These are phyloP conservation scores for Mrakia blollopis DNA, from an alignment of 768 basidiomycete species.

Conservation along the genomic window DNA sequence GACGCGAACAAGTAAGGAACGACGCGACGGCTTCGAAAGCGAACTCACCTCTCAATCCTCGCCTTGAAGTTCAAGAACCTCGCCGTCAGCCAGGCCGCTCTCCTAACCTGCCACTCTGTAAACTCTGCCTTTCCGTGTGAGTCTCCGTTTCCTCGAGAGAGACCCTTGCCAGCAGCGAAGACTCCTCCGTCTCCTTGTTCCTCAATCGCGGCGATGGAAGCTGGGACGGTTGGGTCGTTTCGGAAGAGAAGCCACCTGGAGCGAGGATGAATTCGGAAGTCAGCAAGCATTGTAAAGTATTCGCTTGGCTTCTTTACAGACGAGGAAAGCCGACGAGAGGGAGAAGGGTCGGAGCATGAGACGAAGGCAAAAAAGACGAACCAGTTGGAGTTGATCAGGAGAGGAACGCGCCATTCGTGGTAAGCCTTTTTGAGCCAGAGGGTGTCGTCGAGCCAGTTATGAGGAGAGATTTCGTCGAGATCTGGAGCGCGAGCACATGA, in stretches of 20 bases:
- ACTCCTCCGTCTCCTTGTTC: constrained; percentile 31
- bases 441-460: constrained; percentile 92
- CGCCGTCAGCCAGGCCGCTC: constrained; percentile 74
- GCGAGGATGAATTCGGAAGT: neutral
- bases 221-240: constrained; percentile 65
- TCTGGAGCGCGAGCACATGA: constrained; percentile 50
- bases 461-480: constrained; percentile 72
- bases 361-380: neutral
- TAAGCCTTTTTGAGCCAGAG: constrained; percentile 87
- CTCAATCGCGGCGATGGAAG: constrained; percentile 32
- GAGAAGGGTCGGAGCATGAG: too few species aligned
- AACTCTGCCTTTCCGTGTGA: constrained; percentile 42
- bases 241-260: constrained; percentile 68
- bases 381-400: constrained; percentile 91
- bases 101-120: constrained; percentile 76
- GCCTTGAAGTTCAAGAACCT: constrained; percentile 67
- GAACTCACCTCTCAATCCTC: constrained; percentile 57
- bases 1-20: neutral
- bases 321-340: too few species aligned
- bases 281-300: too few species aligned
- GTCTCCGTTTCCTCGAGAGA: neutral
- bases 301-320: too few species aligned
- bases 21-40: neutral
- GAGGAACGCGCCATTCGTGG: constrained; percentile 75
- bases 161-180: neutral